Conservation (phyloP, 495 filamentous ascomycete genomes). For the Penicillium paxilli region DNA sequence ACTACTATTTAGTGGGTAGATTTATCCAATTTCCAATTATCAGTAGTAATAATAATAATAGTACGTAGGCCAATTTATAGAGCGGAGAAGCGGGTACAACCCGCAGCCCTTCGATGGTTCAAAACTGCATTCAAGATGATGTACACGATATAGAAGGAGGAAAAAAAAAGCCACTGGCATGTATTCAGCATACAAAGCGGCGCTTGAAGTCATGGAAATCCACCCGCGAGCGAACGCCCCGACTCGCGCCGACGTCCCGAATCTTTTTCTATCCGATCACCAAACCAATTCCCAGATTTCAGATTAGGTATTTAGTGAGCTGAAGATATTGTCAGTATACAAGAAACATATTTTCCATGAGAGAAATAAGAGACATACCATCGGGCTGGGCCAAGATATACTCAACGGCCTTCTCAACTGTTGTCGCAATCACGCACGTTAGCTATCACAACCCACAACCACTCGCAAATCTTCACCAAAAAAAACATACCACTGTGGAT, state of each 20-base stretch:
- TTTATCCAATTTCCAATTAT: neutral
- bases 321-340: conserved; percentile 3
- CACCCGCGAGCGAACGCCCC: conserved; percentile 19
- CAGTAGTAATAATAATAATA: neutral
- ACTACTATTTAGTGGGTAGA: too few species aligned
- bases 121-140: conserved; percentile 49
- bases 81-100: conserved; percentile 10
- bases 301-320: conserved; percentile 47
- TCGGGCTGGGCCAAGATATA: conserved; percentile 96
- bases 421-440: conserved; percentile 18
- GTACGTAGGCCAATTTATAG: neutral
- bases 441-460: conserved; percentile 6
- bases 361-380: conserved; percentile 42
- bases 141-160: conserved; percentile 46
- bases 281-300: conserved; percentile 23
- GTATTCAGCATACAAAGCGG: conserved; percentile 43
- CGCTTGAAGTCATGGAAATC: conserved; percentile 24
- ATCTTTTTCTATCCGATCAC: conserved; percentile 42
- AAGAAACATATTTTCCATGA: neutral
- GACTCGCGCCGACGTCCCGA: conserved; percentile 36
- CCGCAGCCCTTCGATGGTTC: conserved; percentile 13
- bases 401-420: conserved; percentile 92
- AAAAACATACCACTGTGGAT: conserved; percentile 90
- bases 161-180: conserved; percentile 41
- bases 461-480: neutral